phyloP scores from a whole-genome alignment of 176 grass and related monocot species.

The Oryza rufipogon region DNA sequence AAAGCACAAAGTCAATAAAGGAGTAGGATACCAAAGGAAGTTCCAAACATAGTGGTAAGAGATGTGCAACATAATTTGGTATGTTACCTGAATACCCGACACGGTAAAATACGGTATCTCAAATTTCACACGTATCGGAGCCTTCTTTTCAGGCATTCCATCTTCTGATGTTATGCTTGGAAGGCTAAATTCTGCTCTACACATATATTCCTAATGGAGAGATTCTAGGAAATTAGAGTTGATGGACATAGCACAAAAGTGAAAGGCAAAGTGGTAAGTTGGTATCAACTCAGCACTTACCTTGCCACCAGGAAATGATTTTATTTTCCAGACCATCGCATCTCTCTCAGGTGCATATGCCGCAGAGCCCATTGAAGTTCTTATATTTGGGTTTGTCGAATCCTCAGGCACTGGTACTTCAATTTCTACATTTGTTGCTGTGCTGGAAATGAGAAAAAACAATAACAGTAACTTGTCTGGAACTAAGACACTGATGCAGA shows the following conservation, averaged over 20 bases:
- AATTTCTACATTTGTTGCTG: slow-evolving; percentile 99
- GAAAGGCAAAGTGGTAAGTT: neutral
- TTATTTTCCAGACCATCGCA: slow-evolving; percentile 99
- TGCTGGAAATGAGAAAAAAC: slow-evolving; percentile 67
- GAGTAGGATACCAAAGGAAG: neutral
- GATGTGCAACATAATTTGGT: neutral
- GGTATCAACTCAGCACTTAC: slow-evolving; percentile 40
- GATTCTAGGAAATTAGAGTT: neutral
- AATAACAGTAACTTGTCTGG: neutral
- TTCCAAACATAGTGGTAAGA: neutral
- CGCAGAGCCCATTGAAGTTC: slow-evolving; percentile 98
- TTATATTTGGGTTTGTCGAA: slow-evolving; percentile 89
- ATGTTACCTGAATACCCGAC: slow-evolving; percentile 90
- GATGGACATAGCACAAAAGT: neutral
- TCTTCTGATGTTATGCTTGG: slow-evolving; percentile 97
- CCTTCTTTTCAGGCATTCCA: slow-evolving; percentile 84
- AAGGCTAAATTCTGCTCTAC: slow-evolving; percentile 95
- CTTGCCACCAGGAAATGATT: slow-evolving; percentile 99
- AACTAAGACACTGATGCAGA: neutral
- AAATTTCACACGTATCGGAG: slow-evolving; percentile 97
- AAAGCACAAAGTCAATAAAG: slow-evolving; percentile 1
- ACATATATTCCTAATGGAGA: slow-evolving; percentile 90
- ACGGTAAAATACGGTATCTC: slow-evolving; percentile 99
- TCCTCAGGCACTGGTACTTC: slow-evolving; percentile 96
- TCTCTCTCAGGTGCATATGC: slow-evolving; percentile 95